Evolutionary conservation across 345 rosid species (phyloP).

Genomic region (Iberis pinnata): DNA sequence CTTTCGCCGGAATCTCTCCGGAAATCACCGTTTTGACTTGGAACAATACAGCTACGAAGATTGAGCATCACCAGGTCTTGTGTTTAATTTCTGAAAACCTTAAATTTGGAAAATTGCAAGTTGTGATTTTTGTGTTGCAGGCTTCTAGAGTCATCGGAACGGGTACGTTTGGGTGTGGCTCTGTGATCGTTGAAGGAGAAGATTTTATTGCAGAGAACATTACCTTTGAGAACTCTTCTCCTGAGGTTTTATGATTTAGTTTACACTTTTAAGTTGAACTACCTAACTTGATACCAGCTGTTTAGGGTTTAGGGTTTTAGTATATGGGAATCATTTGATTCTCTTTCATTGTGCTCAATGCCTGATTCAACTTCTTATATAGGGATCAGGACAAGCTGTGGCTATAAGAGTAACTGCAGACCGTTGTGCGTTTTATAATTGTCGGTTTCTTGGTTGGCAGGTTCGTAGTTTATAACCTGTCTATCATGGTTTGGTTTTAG

Average conservation of each 20-base stretch:
- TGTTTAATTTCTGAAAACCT: too few species aligned
- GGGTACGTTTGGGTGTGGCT: conserved; percentile 91
- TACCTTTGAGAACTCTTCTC: conserved; percentile 92
- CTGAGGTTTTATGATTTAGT: conserved; percentile 41
- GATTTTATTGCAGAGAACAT: conserved; percentile 92
- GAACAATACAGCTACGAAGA: conserved; percentile 76
- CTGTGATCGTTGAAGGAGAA: conserved; percentile 87
- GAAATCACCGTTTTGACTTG: conserved; percentile 70
- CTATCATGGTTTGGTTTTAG: too few species aligned
- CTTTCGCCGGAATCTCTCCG: conserved; percentile 70
- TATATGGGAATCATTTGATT: too few species aligned
- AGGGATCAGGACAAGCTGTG: conserved; percentile 99
- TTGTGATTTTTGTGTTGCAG: conserved; percentile 28
- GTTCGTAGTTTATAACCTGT: too few species aligned
- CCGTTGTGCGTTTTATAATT: conserved; percentile 88
- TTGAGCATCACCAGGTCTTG: conserved; percentile 96
- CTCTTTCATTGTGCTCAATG: too few species aligned
- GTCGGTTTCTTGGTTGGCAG: conserved; percentile 99
- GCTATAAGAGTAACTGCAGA: conserved; percentile 92
- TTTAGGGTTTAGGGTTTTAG: too few species aligned
- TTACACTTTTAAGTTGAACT: too few species aligned
- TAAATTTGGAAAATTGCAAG: not conserved
- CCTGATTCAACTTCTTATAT: not conserved
- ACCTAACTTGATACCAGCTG: too few species aligned
- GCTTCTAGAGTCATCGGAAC: conserved; percentile 65